phyloP scores from a whole-genome alignment of 2,329 filamentous ascomycete genomes.

The Graphilbum ipis-grandicollis region DNA sequence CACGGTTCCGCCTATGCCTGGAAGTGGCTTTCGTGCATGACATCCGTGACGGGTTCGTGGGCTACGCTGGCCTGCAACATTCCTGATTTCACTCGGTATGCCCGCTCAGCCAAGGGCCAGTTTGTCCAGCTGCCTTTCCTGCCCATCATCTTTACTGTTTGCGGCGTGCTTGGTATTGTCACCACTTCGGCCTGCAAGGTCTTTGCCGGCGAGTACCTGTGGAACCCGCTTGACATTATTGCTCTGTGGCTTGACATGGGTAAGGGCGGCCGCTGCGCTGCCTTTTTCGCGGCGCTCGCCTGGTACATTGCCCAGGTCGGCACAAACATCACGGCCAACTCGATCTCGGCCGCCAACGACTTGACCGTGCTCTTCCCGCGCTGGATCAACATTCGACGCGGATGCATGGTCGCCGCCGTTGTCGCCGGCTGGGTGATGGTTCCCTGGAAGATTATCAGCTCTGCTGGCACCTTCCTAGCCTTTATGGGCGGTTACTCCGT shows the following conservation, averaged over 20 bases:
- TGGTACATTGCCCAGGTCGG: constrained; percentile 39
- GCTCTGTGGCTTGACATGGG: constrained; percentile 25
- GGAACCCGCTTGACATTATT: constrained; percentile 31
- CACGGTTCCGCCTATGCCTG: constrained; percentile 27
- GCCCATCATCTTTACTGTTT: constrained; percentile 28
- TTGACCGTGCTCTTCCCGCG: constrained; percentile 33
- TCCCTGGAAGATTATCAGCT: constrained; percentile 48
- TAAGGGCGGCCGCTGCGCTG: constrained; percentile 22
- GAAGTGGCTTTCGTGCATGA: constrained; percentile 24
- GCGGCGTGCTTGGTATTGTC: constrained; percentile 36
- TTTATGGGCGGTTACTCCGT: constrained; percentile 46
- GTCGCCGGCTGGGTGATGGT: constrained; percentile 42
- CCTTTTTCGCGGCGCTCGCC: constrained; percentile 28
- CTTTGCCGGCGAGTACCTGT: constrained; percentile 31
- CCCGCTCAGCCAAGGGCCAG: constrained; percentile 16
- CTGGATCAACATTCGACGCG: constrained; percentile 37
- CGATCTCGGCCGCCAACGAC: constrained; percentile 34
- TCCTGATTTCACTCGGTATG: constrained; percentile 35
- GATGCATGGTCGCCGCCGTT: constrained; percentile 37
- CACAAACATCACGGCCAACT: constrained; percentile 39
- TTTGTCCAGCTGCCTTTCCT: constrained; percentile 24
- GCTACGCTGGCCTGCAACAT: constrained; percentile 28
- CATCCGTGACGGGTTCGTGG: constrained; percentile 24
- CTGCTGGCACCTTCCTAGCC: constrained; percentile 38
- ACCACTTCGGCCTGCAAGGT: constrained; percentile 35